Conservation (phyloP, 225 moss, liverwort and hornwort genomes). For the Lunularia cruciata region DNA sequence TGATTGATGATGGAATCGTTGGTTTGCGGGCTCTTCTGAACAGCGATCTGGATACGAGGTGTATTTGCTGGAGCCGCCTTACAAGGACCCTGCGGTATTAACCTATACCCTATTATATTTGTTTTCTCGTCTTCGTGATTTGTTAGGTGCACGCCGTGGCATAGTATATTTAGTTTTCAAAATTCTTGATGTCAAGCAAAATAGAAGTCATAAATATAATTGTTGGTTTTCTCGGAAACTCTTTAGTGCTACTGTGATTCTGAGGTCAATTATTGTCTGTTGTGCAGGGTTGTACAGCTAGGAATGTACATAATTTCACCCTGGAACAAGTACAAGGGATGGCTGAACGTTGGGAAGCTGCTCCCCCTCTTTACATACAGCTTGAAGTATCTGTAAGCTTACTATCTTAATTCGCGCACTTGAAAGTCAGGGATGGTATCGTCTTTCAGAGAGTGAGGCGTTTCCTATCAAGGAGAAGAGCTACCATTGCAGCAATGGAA, state of each 20-base stretch:
- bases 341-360: slow-evolving; percentile 41
- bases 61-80: slow-evolving; percentile 44
- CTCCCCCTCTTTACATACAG: slow-evolving; percentile 41
- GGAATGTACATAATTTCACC: slow-evolving; percentile 45
- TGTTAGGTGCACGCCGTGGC: too few relatives aligned
- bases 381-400: slow-evolving; percentile 41
- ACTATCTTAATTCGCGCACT: too few relatives aligned
- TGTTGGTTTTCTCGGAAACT: too few relatives aligned
- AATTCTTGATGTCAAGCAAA: too few relatives aligned
- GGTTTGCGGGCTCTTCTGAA: slow-evolving; percentile 18
- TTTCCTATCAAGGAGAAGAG: too few relatives aligned
- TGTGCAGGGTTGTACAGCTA: slow-evolving; percentile 44
- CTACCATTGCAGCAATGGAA: too few relatives aligned
- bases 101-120: background rate
- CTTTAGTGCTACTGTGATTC: too few relatives aligned
- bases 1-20: background rate
- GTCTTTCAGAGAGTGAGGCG: too few relatives aligned
- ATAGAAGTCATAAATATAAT: too few relatives aligned
- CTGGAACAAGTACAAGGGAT: slow-evolving; percentile 37
- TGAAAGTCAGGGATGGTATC: too few relatives aligned
- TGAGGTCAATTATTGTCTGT: too few relatives aligned
- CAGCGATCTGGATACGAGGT: slow-evolving; percentile 52
- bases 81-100: slow-evolving; percentile 39
- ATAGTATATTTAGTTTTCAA: too few relatives aligned
- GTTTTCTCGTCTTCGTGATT: background rate